A percentile compares a stretch with the other conserved stretches of the same genome.
These are phyloP conservation scores for Patellifolia procumbens DNA, from an alignment of 179 eudicot genomes.

Conservation along the genomic window DNA sequence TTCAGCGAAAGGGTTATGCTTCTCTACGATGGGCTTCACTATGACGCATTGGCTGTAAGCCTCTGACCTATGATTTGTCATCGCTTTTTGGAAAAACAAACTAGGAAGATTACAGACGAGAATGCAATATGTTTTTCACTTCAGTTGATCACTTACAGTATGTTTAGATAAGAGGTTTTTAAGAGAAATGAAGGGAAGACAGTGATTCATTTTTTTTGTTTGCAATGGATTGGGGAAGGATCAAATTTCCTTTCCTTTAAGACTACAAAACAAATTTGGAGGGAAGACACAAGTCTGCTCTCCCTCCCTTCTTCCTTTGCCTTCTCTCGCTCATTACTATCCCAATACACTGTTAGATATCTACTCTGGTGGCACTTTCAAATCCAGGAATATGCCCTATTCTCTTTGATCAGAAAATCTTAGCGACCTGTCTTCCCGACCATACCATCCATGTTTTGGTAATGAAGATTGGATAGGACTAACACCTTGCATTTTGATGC, in stretches of 20 bases:
- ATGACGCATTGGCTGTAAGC: slow-evolving; percentile 93
- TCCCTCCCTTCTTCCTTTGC: too few relatives aligned
- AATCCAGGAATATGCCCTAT: not conserved
- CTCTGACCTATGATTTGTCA: not conserved
- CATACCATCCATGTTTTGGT: not conserved
- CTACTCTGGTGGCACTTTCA: not conserved
- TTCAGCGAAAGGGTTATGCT: slow-evolving; percentile 88
- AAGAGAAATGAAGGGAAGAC: too few relatives aligned
- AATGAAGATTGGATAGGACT: not conserved
- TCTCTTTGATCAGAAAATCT: not conserved
- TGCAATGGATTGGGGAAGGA: too few relatives aligned
- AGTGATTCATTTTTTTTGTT: too few relatives aligned
- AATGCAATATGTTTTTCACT: not conserved
- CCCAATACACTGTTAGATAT: not conserved
- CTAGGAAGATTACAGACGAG: not conserved
- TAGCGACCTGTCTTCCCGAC: not conserved
- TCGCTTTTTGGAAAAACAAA: not conserved
- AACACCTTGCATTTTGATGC: not conserved
- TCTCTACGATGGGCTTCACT: slow-evolving; percentile 93
- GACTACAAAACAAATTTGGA: too few relatives aligned
- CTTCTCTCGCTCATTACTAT: too few relatives aligned
- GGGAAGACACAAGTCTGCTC: too few relatives aligned
- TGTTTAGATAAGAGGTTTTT: too few relatives aligned
- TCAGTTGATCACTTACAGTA: too few relatives aligned
- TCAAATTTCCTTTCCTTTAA: too few relatives aligned